Evolutionary conservation across 139 green algal species (phyloP), one percentile per base, ranked within the genome.

Genomic region (Auxenochlorella pyrenoidosa): DNA sequence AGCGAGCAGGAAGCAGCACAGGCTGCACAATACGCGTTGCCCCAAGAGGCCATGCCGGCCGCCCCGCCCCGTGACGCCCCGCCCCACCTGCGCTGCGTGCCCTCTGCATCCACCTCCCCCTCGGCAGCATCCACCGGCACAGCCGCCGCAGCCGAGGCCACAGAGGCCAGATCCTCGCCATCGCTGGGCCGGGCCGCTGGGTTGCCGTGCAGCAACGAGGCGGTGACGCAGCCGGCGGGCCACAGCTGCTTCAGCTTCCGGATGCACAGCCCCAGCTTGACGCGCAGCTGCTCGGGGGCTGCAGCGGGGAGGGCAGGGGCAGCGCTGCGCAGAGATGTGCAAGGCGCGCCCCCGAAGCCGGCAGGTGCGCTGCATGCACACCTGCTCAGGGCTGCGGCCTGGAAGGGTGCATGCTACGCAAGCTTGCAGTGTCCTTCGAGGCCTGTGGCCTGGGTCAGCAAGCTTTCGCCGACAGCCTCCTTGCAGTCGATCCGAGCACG

Each of bases 201-300:
- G 34, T 73, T 82, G 80, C 89, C 84, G 40, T 85, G 38, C 32
- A 93, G 77, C 38, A 95, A 77, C 4, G 90, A 82, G 8, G 92
- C 92, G 22, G 94, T 65, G 30, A 91, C 47, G 26, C 88, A 70
- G 32, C 90, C 94, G 86, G 90, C 68, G 44, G 75, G 63, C 92
- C 94, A 96, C 54, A 95, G 89, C 73, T 91, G 82, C 87, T 95
- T 96, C 2, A 96, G 88, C 70, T 90, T 87, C 30, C 92, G 90
- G 32, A 97, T 95, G 36, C 51, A 79, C 3, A 80, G 84, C 5
- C 94, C 95, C 63, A 96, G 88, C 76, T 72, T 65, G 58, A 95
- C 83, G 0, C 87, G 75, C 30, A 94, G 63, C 22, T 92, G 79
- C 63, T 89, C 88, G 13, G 82, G 80, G 18, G 75, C 88, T 43